These are phyloP conservation scores for Moniliella sp. DNA, from an alignment of 1,284 basidiomycete genomes.

Conservation along the genomic window DNA sequence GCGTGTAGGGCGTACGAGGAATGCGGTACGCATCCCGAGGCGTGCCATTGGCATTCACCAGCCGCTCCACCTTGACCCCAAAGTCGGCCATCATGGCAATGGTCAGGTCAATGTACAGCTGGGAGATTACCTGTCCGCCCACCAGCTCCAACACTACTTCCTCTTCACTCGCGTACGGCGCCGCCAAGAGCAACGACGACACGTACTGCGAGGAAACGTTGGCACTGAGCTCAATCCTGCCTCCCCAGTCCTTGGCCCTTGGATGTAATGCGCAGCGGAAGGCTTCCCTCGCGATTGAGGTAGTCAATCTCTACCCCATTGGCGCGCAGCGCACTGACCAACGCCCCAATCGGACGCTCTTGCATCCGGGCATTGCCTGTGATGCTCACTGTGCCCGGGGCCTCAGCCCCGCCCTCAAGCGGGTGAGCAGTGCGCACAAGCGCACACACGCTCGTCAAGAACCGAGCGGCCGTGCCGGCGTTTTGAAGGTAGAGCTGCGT, in stretches of 20 bases:
- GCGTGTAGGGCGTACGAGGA: slow-evolving; percentile 64
- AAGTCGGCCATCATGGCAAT: slow-evolving; percentile 94
- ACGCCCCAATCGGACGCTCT: slow-evolving; percentile 72
- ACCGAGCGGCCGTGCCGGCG: slow-evolving; percentile 88
- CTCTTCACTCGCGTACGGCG: slow-evolving; percentile 59
- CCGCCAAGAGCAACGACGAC: slow-evolving; percentile 80
- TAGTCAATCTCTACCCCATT: slow-evolving; percentile 65
- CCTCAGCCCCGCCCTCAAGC: slow-evolving; percentile 4
- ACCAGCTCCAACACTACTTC: slow-evolving; percentile 67
- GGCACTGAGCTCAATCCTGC: slow-evolving; percentile 66
- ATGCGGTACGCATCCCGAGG: slow-evolving; percentile 66
- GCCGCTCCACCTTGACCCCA: slow-evolving; percentile 55
- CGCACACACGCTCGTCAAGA: slow-evolving; percentile 84
- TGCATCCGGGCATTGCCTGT: slow-evolving; percentile 98
- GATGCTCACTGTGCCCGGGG: slow-evolving; percentile 44
- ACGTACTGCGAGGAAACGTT: slow-evolving; percentile 95
- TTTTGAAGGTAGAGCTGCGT: slow-evolving; percentile 89
- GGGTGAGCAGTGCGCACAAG: slow-evolving; percentile 37
- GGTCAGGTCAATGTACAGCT: slow-evolving; percentile 99
- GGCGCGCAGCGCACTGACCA: slow-evolving; percentile 68
- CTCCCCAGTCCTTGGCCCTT: slow-evolving; percentile 56
- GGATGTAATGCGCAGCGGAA: slow-evolving; percentile 62
- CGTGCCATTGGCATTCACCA: no score
- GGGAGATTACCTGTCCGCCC: slow-evolving; percentile 82
- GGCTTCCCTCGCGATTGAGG: slow-evolving; percentile 57